Evolutionary conservation across 352 stramenopile genomes (phyloP), one percentile per base, ranked within the genome.

Genomic region (Pythium coloratum): DNA sequence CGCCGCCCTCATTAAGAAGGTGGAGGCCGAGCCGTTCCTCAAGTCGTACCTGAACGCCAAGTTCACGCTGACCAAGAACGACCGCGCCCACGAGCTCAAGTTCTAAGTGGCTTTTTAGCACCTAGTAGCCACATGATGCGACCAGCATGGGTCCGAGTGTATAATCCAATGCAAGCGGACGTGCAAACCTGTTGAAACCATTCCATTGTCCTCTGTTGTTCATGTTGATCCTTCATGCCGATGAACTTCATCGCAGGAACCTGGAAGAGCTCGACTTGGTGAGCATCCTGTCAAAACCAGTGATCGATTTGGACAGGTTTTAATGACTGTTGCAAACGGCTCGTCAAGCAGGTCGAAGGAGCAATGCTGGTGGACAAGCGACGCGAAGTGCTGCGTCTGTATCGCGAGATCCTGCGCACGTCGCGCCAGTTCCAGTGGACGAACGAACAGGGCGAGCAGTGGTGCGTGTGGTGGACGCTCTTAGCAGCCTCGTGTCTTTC

Each of bases 1-100:
- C 84, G 91, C 84, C 55, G 89, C 81, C 51, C 75, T 98, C 60
- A 62, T 92, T 57, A 95, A 95, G 82, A 88, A 89, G 73, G 73
- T 96, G 50, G 88, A 92, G 61, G 82, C 81, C 44, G 89, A 94
- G 67, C 83, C 88, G 51, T 96, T 99, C 87, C 87, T 99, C 72
- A 98, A 99, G 84, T 92, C 89, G 58, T 99, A 99, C 93, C 80
- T 99, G 70, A 97, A 98, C 71, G 95, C 95, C 55, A 98, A 97
- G 76, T 99, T 99, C 86, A 96, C 92, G 70, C 82, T 99, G 58
- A 97, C 82, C 69, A 99, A 99, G 77, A 96, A 93, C 77, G 97
- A 99, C 80, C 95, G 93, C 67, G 97, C 94, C 49, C 98, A 99
- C 89, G 94, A 98, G 66, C 97, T 99, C 85, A 96, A 98, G 79